Evolutionary conservation across 2,329 filamentous ascomycete genomes (phyloP).

Genomic region (Botrytis fabae): DNA sequence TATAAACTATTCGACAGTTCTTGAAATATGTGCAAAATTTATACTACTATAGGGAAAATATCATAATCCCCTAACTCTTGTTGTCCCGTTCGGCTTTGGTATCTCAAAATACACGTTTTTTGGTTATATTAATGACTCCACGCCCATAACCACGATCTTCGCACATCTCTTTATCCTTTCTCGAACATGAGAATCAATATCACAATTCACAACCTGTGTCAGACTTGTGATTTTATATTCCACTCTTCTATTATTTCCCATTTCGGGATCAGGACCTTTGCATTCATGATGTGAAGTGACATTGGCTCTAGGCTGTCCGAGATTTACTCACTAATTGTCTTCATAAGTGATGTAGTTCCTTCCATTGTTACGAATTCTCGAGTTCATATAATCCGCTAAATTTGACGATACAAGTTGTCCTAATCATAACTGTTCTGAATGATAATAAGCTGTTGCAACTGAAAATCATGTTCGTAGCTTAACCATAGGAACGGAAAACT

Average conservation of each 20-base stretch:
- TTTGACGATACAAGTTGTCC: neutral
- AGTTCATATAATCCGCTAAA: neutral
- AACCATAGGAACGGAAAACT: neutral
- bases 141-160: too few relatives aligned
- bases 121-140: neutral
- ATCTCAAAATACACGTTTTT: neutral
- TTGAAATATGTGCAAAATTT: too few relatives aligned
- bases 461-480: neutral
- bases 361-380: neutral
- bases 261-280: neutral
- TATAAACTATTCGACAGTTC: too few relatives aligned
- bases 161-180: neutral
- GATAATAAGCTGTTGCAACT: neutral
- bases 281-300: too few relatives aligned
- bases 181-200: neutral
- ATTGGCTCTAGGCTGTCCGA: neutral
- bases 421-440: neutral
- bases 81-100: neutral
- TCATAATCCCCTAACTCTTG: too few relatives aligned
- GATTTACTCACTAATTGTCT: neutral
- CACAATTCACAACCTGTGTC: neutral
- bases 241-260: neutral
- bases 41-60: too few relatives aligned
- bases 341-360: neutral
- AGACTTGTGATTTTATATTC: neutral